phyloP scores from a whole-genome alignment of 108 stramenopile species.

The Cyclotella choctawhatcheeana region DNA sequence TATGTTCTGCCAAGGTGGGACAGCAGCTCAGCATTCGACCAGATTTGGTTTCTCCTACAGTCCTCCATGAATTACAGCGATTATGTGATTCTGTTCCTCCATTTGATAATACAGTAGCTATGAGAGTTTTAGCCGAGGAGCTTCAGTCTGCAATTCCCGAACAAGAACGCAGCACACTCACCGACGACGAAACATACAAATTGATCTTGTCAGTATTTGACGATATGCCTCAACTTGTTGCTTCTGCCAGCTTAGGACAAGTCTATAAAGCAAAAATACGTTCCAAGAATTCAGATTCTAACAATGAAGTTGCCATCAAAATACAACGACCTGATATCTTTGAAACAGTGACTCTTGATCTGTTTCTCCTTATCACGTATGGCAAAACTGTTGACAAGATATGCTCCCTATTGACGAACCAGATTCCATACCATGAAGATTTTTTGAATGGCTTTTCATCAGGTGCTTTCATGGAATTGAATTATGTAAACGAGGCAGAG shows the following conservation, averaged over 20 bases:
- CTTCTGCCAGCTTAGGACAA: constrained; percentile 88
- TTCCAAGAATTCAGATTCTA: constrained; percentile 13
- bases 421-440: constrained; percentile 44
- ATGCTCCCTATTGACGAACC: constrained; percentile 65
- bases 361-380: constrained; percentile 69
- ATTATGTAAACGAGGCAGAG: constrained; percentile 56
- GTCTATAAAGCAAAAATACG: constrained; percentile 71
- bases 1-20: no score
- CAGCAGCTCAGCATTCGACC: constrained; percentile 93
- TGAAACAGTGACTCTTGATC: constrained; percentile 76
- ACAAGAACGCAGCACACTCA: neutral
- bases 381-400: constrained; percentile 66
- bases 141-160: constrained; percentile 22
- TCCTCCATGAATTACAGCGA: constrained; percentile 86
- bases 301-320: constrained; percentile 77
- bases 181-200: constrained; percentile 13
- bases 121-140: constrained; percentile 69
- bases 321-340: constrained; percentile 88
- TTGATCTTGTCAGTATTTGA: constrained; percentile 30
- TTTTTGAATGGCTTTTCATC: constrained; percentile 42
- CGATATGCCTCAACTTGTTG: constrained; percentile 71
- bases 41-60: constrained; percentile 87
- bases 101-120: constrained; percentile 80
- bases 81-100: constrained; percentile 95
- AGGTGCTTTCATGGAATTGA: constrained; percentile 59